Evolutionary conservation across 2,329 filamentous ascomycete genomes (phyloP).

Genomic region (Pseudonectria buxi): DNA sequence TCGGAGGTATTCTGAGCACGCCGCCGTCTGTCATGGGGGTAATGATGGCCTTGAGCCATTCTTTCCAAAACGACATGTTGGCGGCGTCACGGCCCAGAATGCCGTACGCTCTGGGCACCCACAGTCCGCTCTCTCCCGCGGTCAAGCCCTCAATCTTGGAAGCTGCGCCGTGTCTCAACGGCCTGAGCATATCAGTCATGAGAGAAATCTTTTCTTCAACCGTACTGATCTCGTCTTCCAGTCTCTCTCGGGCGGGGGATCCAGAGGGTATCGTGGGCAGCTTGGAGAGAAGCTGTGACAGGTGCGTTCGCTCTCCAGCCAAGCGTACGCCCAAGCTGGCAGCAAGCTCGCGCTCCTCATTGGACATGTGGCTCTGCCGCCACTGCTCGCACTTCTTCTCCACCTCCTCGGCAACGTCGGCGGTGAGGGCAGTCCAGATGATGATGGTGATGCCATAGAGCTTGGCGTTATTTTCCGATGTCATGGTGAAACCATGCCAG

Average conservation of each 20-base stretch:
- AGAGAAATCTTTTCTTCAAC: slow-evolving; percentile 96
- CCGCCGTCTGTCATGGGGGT: slow-evolving; percentile 91
- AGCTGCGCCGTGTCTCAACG: slow-evolving; percentile 86
- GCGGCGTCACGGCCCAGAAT: slow-evolving; percentile 79
- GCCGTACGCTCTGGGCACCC: slow-evolving; percentile 90
- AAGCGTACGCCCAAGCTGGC: slow-evolving; percentile 85
- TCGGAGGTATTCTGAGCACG: slow-evolving; percentile 74
- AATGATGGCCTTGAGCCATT: slow-evolving; percentile 91
- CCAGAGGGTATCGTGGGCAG: slow-evolving; percentile 76
- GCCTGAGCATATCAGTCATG: slow-evolving; percentile 93
- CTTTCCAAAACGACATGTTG: slow-evolving; percentile 92
- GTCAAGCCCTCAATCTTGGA: slow-evolving; percentile 97
- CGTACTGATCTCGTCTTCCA: slow-evolving; percentile 91
- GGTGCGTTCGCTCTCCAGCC: slow-evolving; percentile 77
- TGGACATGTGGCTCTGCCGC: slow-evolving; percentile 83
- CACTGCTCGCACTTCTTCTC: slow-evolving; percentile 76
- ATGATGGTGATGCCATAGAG: slow-evolving; percentile 88
- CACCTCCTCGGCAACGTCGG: slow-evolving; percentile 74
- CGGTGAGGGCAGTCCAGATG: slow-evolving; percentile 83
- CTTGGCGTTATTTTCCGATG: slow-evolving; percentile 82
- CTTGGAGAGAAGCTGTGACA: slow-evolving; percentile 80
- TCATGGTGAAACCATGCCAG: slow-evolving; percentile 99
- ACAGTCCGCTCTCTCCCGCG: slow-evolving; percentile 89
- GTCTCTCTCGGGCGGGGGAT: slow-evolving; percentile 68
- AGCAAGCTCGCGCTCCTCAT: slow-evolving; percentile 84